Evolutionary conservation across 2,329 filamentous ascomycete genomes (phyloP).

Genomic region (Hypocreales sp.): DNA sequence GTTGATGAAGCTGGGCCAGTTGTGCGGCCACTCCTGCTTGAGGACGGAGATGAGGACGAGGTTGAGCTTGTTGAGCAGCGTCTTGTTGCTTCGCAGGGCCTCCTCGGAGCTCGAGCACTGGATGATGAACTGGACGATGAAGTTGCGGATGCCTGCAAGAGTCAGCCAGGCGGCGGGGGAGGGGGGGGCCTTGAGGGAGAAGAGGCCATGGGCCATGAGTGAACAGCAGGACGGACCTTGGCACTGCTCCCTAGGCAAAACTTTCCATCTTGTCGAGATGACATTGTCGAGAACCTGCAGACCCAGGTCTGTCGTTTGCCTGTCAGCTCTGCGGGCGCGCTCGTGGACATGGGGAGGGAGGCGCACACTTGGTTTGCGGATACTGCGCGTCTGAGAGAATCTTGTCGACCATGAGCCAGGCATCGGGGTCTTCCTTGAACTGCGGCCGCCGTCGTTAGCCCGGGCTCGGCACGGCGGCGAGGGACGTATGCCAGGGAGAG

Average conservation of each 20-base stretch:
- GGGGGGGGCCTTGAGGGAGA: no score
- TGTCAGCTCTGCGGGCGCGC: slow-evolving; percentile 1
- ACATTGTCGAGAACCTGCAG: slow-evolving; percentile 96
- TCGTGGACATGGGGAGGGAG: slow-evolving; percentile 3
- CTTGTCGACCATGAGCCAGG: slow-evolving; percentile 94
- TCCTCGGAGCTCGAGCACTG: slow-evolving; percentile 85
- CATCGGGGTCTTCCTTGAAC: slow-evolving; percentile 98
- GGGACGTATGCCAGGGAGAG: no score
- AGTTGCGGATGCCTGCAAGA: slow-evolving; percentile 79
- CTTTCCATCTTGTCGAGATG: slow-evolving; percentile 98
- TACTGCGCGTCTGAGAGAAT: slow-evolving; percentile 89
- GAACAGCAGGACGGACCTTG: slow-evolving; percentile 43
- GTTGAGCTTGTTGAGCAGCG: slow-evolving; percentile 94
- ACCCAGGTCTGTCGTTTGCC: slow-evolving; percentile 51
- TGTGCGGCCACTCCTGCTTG: slow-evolving; percentile 99
- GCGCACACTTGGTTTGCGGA: slow-evolving; percentile 86
- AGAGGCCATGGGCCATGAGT: no score
- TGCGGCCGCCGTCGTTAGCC: slow-evolving; percentile 19
- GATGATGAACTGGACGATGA: slow-evolving; percentile 97
- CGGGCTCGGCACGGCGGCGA: no score
- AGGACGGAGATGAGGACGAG: slow-evolving; percentile 92
- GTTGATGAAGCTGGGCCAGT: slow-evolving; percentile 99
- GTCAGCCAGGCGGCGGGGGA: slow-evolving; percentile 2
- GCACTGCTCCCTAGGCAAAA: slow-evolving; percentile 88
- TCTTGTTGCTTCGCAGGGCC: slow-evolving; percentile 66